These are phyloP conservation scores for Asterophora lycoperdoides DNA, from an alignment of 768 basidiomycete genomes.

Conservation along the genomic window DNA sequence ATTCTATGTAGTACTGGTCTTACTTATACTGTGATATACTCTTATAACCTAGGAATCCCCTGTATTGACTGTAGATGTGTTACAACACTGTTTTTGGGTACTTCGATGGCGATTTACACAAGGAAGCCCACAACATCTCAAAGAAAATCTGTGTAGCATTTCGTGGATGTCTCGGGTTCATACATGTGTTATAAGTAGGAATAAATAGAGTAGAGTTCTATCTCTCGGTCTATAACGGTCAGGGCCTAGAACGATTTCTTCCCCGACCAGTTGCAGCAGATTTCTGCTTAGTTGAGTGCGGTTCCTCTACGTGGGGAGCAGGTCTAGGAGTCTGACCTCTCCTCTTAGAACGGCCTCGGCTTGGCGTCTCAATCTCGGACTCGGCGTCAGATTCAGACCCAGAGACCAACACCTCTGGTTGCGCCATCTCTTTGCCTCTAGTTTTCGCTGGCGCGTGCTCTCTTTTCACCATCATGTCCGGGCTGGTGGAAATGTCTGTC, in stretches of 20 bases:
- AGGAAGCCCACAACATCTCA: too few relatives aligned
- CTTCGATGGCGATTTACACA: too few relatives aligned
- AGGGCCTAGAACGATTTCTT: not conserved
- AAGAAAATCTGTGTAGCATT: too few relatives aligned
- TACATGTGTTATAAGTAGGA: not conserved
- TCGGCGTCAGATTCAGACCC: not conserved
- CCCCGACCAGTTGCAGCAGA: not conserved
- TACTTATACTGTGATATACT: slow-evolving; percentile 19
- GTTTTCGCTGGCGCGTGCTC: not conserved
- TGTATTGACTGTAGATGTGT: slow-evolving; percentile 6
- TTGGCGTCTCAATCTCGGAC: not conserved
- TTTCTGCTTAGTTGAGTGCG: not conserved
- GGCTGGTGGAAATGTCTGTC: slow-evolving; percentile 3
- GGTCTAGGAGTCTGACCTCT: slow-evolving; percentile 5
- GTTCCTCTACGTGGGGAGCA: not conserved
- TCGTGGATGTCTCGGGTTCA: too few relatives aligned
- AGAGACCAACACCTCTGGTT: not conserved
- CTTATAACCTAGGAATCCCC: slow-evolving; percentile 11
- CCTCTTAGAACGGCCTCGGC: not conserved
- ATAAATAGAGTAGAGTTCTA: too few relatives aligned
- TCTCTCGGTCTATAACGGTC: not conserved
- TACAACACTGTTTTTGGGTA: not conserved
- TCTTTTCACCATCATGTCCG: not conserved
- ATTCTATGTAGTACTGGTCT: slow-evolving; percentile 15
- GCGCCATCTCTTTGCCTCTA: not conserved